Percentiles rank a stretch among this genome's conserved stretches.
These are phyloP conservation scores for Neofusicoccum kwambonambiense DNA, from an alignment of 2,329 filamentous ascomycete species.

Conservation along the genomic window DNA sequence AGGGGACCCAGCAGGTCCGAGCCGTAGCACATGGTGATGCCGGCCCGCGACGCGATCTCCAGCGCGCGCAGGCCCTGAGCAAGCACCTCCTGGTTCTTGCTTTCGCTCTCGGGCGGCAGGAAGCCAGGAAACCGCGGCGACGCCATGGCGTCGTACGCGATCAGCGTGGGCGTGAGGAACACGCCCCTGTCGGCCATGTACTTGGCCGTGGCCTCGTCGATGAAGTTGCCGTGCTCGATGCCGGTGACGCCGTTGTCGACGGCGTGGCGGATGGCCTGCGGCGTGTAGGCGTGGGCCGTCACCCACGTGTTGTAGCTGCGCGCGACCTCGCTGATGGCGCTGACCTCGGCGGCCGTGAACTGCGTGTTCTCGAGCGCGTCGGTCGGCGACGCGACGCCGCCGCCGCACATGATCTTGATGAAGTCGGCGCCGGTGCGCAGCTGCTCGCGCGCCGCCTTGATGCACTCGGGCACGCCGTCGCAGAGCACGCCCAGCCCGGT, in stretches of 20 bases:
- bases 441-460: slow-evolving; percentile 54
- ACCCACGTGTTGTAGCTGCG: slow-evolving; percentile 52
- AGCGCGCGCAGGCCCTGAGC: slow-evolving; percentile 47
- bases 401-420: slow-evolving; percentile 61
- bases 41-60: slow-evolving; percentile 51
- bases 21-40: slow-evolving; percentile 57
- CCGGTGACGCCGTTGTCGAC: slow-evolving; percentile 55
- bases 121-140: slow-evolving; percentile 40
- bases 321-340: slow-evolving; percentile 53
- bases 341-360: slow-evolving; percentile 58
- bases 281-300: slow-evolving; percentile 59
- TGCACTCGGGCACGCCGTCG: slow-evolving; percentile 57
- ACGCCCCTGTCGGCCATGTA: slow-evolving; percentile 51
- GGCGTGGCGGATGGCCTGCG: slow-evolving; percentile 54
- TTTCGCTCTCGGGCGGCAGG: slow-evolving; percentile 43
- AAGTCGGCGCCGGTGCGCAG: slow-evolving; percentile 58
- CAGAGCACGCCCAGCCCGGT: slow-evolving; percentile 46
- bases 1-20: slow-evolving; percentile 55
- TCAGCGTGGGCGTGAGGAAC: slow-evolving; percentile 56
- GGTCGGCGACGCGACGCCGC: slow-evolving; percentile 57
- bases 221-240: slow-evolving; percentile 62
- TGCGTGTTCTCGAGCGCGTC: slow-evolving; percentile 56
- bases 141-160: slow-evolving; percentile 53
- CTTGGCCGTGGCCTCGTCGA: slow-evolving; percentile 56
- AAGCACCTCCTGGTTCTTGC: slow-evolving; percentile 55